These are phyloP conservation scores for Pulveroboletus frians DNA, from an alignment of 768 basidiomycete genomes.

Conservation along the genomic window DNA sequence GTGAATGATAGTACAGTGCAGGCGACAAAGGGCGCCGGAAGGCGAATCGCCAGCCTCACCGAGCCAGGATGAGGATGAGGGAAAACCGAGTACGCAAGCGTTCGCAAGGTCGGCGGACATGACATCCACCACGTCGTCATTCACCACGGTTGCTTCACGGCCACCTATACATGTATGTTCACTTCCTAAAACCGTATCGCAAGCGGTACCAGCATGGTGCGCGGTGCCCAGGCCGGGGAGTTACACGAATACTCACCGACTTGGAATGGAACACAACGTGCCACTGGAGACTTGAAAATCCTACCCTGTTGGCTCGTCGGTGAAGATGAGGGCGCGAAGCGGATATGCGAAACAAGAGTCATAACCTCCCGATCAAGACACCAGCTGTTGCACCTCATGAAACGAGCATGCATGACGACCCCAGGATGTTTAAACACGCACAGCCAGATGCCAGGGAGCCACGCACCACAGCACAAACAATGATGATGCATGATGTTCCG, in stretches of 20 bases:
- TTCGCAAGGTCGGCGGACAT: constrained; percentile 21
- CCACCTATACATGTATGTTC: constrained; percentile 14
- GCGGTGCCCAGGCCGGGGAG: background rate
- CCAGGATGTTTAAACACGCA: constrained; percentile 16
- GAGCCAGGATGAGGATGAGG: background rate
- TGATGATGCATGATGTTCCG: constrained; percentile 4
- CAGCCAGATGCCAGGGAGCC: constrained; percentile 15
- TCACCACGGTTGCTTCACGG: constrained; percentile 3
- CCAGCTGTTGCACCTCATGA: constrained; percentile 15
- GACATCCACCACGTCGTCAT: constrained; percentile 17
- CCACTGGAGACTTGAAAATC: constrained; percentile 6
- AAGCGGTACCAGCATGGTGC: constrained; percentile 21
- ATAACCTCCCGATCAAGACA: background rate
- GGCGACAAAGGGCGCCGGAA: constrained; percentile 6
- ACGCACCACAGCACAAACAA: background rate
- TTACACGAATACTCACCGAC: background rate
- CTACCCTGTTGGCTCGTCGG: background rate
- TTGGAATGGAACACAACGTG: background rate
- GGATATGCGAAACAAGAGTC: background rate
- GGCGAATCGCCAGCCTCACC: constrained; percentile 15
- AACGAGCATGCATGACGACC: constrained; percentile 11
- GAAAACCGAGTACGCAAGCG: constrained; percentile 3
- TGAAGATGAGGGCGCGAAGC: background rate
- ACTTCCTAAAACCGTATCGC: constrained; percentile 17
- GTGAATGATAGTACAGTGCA: background rate